phyloP scores from a whole-genome alignment of 2,329 filamentous ascomycete genomes.

The Xenosphaeropsis pyriputrescens region DNA sequence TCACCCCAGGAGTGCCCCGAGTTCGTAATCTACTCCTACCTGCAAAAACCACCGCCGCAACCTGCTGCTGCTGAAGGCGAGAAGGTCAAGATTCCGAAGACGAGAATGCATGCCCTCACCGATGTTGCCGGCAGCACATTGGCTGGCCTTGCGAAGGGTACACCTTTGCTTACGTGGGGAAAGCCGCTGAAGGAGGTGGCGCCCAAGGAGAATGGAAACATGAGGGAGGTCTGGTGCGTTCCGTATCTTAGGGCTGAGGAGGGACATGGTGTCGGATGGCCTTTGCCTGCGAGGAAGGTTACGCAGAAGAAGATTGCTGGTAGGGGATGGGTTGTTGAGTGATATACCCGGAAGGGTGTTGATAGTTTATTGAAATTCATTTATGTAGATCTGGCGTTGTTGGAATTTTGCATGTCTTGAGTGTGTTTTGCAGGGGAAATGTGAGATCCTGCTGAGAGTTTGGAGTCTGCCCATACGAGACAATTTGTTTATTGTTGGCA shows the following conservation, averaged over 20 bases:
- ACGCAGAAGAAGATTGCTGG: slow-evolving; percentile 60
- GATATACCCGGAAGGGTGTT: slow-evolving; percentile 1
- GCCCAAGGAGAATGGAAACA: slow-evolving; percentile 26
- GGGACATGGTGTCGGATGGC: slow-evolving; percentile 60
- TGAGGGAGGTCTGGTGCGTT: slow-evolving; percentile 70
- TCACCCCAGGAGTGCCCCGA: slow-evolving; percentile 63
- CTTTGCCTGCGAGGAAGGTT: slow-evolving; percentile 72
- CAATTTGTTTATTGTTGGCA: too few species aligned
- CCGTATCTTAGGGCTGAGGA: slow-evolving; percentile 61
- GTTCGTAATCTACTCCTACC: slow-evolving; percentile 76
- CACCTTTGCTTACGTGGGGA: slow-evolving; percentile 68
- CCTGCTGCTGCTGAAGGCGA: slow-evolving; percentile 22
- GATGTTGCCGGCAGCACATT: slow-evolving; percentile 65
- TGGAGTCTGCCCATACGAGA: too few species aligned
- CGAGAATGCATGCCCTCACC: slow-evolving; percentile 79
- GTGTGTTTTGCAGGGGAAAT: too few species aligned
- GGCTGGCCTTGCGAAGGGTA: slow-evolving; percentile 66
- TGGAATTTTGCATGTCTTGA: too few species aligned
- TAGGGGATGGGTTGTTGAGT: slow-evolving; percentile 51
- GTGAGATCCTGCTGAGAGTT: too few species aligned
- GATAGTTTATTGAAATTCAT: too few species aligned
- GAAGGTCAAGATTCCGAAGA: slow-evolving; percentile 44
- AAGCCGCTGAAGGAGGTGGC: slow-evolving; percentile 82
- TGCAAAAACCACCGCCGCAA: slow-evolving; percentile 51
- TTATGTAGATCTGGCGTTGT: too few species aligned